Conservation (phyloP, 352 stramenopile species). For the Phytophthora chlamydospora region DNA sequence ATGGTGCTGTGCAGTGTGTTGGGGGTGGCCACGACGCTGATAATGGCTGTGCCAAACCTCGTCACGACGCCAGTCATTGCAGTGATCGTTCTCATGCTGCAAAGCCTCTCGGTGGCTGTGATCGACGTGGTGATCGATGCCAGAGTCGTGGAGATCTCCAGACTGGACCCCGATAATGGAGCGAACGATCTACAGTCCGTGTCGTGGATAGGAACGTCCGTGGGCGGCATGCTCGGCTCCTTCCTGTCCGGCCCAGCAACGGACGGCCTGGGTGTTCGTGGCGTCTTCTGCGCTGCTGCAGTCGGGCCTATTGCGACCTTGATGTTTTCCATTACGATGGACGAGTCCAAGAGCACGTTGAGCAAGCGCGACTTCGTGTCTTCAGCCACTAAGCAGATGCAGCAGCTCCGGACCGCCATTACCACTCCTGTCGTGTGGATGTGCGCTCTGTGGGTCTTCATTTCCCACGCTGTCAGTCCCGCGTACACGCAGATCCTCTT, state of each 20-base stretch:
- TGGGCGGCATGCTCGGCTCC: constrained; percentile 93
- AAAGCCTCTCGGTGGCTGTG: constrained; percentile 92
- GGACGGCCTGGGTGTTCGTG: constrained; percentile 86
- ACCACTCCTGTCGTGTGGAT: constrained; percentile 93
- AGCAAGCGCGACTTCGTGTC: constrained; percentile 53
- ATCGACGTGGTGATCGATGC: constrained; percentile 97
- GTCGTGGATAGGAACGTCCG: constrained; percentile 93
- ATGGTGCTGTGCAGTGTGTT: constrained; percentile 91
- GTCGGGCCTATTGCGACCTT: constrained; percentile 91
- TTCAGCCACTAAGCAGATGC: constrained; percentile 59
- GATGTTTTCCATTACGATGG: constrained; percentile 87
- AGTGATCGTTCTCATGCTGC: constrained; percentile 75
- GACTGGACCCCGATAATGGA: constrained; percentile 79
- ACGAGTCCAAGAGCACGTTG: constrained; percentile 69
- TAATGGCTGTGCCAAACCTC: constrained; percentile 56
- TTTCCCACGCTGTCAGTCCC: constrained; percentile 94
- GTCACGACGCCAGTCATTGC: constrained; percentile 62
- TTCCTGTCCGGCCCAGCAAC: constrained; percentile 93
- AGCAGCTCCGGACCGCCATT: constrained; percentile 81
- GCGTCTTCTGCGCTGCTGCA: constrained; percentile 93
- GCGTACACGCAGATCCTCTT: constrained; percentile 95
- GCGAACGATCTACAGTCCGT: constrained; percentile 94
- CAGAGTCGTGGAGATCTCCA: constrained; percentile 95
- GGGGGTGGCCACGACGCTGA: constrained; percentile 57
- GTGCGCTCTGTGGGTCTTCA: constrained; percentile 95